Evolutionary conservation across 768 basidiomycete genomes (phyloP).

Genomic region (Tylopilus intermedius): DNA sequence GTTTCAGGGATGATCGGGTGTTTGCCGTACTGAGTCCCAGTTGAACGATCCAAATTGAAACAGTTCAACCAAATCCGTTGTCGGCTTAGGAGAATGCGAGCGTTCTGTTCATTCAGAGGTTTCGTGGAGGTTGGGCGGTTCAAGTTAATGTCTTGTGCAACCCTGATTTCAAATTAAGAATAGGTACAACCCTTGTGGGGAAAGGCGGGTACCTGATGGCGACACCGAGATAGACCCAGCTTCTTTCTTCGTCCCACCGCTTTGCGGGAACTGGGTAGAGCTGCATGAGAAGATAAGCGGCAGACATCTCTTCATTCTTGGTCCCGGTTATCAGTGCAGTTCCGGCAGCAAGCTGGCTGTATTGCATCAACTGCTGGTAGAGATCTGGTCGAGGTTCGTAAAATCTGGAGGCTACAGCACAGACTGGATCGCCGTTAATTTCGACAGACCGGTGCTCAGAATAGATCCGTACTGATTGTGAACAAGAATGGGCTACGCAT

Average conservation of each 20-base stretch:
- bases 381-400: conserved; percentile 66
- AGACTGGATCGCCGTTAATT: conserved; percentile 48
- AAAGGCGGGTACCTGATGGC: conserved; percentile 62
- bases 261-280: conserved; percentile 71
- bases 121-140: conserved; percentile 71
- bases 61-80: conserved; percentile 89
- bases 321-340: conserved; percentile 69
- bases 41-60: conserved; percentile 86
- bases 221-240: conserved; percentile 85
- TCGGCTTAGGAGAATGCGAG: conserved; percentile 83
- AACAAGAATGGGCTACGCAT: conserved; percentile 88
- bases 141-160: conserved; percentile 86
- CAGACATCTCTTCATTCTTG: conserved; percentile 80
- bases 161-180: conserved; percentile 39
- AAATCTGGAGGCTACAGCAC: conserved; percentile 82
- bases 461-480: conserved; percentile 69
- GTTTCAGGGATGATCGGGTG: conserved; percentile 70
- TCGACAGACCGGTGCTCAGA: neutral
- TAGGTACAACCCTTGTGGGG: neutral
- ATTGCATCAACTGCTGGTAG: conserved; percentile 67
- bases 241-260: conserved; percentile 86
- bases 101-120: conserved; percentile 73
- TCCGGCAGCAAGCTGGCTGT: conserved; percentile 72
- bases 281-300: conserved; percentile 77
- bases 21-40: conserved; percentile 85